phyloP scores from a whole-genome alignment of 75 land plant genomes.

The Gnetum montanum region DNA sequence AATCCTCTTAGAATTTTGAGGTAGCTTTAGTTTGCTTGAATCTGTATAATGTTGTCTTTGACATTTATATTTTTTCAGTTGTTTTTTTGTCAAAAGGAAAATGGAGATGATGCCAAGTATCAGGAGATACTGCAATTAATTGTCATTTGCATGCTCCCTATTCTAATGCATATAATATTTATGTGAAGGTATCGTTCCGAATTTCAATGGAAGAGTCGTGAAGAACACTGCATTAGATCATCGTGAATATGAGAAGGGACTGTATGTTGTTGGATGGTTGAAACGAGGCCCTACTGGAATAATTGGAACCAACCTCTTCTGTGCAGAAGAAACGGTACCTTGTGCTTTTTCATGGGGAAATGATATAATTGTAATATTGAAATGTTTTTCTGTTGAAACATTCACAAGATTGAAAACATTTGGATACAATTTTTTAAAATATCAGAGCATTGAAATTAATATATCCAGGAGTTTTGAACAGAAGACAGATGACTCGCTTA shows the following conservation, averaged over 20 bases:
- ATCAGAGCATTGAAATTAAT: not conserved
- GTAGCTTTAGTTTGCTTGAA: no score
- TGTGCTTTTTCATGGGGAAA: no score
- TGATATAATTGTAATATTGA: not conserved
- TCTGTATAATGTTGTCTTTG: no score
- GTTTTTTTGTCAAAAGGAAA: no score
- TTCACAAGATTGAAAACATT: not conserved
- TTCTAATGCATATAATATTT: not conserved
- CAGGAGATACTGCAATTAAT: no score
- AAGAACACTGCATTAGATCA: constrained; percentile 10
- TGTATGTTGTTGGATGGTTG: constrained; percentile 95
- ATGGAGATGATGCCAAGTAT: no score
- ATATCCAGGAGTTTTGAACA: not conserved
- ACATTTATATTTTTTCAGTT: no score
- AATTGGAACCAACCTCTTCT: constrained; percentile 83
- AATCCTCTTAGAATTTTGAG: no score
- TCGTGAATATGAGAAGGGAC: constrained; percentile 34
- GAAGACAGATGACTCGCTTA: not conserved
- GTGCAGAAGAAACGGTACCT: constrained; percentile 96
- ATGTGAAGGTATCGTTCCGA: constrained; percentile 78
- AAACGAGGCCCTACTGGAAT: constrained; percentile 98
- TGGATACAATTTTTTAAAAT: not conserved
- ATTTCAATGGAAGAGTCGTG: constrained; percentile 69
- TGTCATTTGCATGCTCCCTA: not conserved
- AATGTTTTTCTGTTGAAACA: not conserved